Evolutionary conservation across 805 yeast genomes (phyloP).

Genomic region (Kluyveromyces siamensis): DNA sequence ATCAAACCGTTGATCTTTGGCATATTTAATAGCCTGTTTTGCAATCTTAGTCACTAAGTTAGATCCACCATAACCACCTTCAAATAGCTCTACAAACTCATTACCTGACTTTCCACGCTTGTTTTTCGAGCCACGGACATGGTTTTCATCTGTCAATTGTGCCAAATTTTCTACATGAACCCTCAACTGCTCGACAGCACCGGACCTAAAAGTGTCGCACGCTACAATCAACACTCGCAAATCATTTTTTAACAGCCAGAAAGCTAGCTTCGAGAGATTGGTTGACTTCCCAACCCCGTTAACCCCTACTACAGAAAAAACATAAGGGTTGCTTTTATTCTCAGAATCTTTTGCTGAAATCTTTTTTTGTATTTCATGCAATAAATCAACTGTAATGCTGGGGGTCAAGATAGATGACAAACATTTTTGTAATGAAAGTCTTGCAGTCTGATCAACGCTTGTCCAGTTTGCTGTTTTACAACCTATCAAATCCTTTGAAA

Average conservation of each 20-base stretch:
- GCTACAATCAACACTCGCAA: slow-evolving; percentile 85
- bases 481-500: slow-evolving; percentile 61
- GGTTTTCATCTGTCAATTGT: slow-evolving; percentile 46
- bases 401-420: slow-evolving; percentile 79
- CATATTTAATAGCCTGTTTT: slow-evolving; percentile 78
- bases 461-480: slow-evolving; percentile 68
- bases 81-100: slow-evolving; percentile 59
- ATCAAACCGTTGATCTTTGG: slow-evolving; percentile 60
- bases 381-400: slow-evolving; percentile 76
- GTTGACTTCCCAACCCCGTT: slow-evolving; percentile 98
- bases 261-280: slow-evolving; percentile 85
- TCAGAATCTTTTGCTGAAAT: slow-evolving; percentile 15
- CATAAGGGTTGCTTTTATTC: slow-evolving; percentile 55
- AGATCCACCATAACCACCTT: slow-evolving; percentile 96
- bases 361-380: slow-evolving; percentile 63
- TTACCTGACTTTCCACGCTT: slow-evolving; percentile 33
- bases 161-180: slow-evolving; percentile 85
- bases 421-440: slow-evolving; percentile 50
- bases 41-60: slow-evolving; percentile 89
- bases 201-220: slow-evolving; percentile 95
- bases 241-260: slow-evolving; percentile 89
- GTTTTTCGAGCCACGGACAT: slow-evolving; percentile 28
- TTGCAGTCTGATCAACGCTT: slow-evolving; percentile 62
- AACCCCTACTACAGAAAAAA: slow-evolving; percentile 95
- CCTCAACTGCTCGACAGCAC: slow-evolving; percentile 95